Conservation (phyloP, 768 basidiomycete species). For the Leucocoprinus birnbaumii region DNA sequence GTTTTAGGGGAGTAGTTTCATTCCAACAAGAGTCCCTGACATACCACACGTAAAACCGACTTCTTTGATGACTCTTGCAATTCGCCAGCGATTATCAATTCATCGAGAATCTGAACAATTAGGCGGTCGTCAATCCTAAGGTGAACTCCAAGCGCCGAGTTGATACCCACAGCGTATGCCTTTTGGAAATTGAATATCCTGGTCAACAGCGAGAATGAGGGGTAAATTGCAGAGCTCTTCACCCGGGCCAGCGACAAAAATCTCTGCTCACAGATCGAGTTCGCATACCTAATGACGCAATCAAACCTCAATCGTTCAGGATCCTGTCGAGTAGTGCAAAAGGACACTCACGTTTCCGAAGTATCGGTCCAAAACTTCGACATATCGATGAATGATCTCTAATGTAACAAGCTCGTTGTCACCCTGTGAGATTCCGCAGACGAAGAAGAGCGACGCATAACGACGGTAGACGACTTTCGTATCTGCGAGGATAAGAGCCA, state of each 20-base stretch:
- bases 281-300: constrained; percentile 66
- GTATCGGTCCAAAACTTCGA: constrained; percentile 90
- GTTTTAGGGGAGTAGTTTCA: neutral
- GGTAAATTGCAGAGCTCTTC: constrained; percentile 1
- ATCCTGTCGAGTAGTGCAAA: constrained; percentile 70
- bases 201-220: constrained; percentile 12
- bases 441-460: constrained; percentile 97
- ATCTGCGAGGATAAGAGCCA: constrained; percentile 36
- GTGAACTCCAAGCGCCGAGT: constrained; percentile 10
- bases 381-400: constrained; percentile 95
- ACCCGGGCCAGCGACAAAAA: constrained; percentile 7
- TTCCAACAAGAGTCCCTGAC: constrained; percentile 16
- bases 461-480: constrained; percentile 93
- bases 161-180: constrained; percentile 75
- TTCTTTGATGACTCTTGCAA: constrained; percentile 98
- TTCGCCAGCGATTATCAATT: constrained; percentile 96
- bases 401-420: constrained; percentile 95
- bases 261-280: constrained; percentile 79
- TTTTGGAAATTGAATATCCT: constrained; percentile 99
- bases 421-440: constrained; percentile 77
- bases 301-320: constrained; percentile 69
- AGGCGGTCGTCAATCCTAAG: neutral
- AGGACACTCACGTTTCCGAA: constrained; percentile 91
- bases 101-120: constrained; percentile 73
- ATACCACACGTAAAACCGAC: constrained; percentile 60